Conservation (phyloP, 2,329 filamentous ascomycete species). For the Colletotrichum tropicicola region DNA sequence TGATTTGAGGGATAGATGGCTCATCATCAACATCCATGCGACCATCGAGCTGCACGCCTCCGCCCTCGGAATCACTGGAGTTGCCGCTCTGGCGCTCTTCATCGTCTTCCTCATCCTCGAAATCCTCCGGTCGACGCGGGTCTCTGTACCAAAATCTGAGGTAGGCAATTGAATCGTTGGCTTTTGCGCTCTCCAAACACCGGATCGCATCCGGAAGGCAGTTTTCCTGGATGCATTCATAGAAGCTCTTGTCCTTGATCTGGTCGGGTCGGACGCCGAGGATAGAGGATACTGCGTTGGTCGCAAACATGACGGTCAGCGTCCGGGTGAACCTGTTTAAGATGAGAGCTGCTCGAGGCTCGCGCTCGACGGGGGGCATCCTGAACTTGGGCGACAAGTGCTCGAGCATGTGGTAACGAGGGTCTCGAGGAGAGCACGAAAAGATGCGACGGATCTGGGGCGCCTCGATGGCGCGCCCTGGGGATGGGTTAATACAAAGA, state of each 20-base stretch:
- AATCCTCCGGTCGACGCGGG: constrained; percentile 67
- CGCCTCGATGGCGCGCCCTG: constrained; percentile 77
- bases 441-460: constrained; percentile 83
- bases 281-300: constrained; percentile 78
- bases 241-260: constrained; percentile 82
- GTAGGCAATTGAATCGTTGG: constrained; percentile 91
- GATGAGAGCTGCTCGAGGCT: constrained; percentile 85
- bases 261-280: constrained; percentile 76
- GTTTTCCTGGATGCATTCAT: constrained; percentile 83
- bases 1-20: constrained; percentile 40
- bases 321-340: constrained; percentile 87
- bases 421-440: constrained; percentile 82
- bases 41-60: constrained; percentile 54
- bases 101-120: constrained; percentile 50
- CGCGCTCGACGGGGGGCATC: constrained; percentile 70
- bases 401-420: constrained; percentile 89
- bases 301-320: constrained; percentile 87
- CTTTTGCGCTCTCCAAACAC: constrained; percentile 85
- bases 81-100: constrained; percentile 46
- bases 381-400: constrained; percentile 85
- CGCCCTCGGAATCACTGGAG: constrained; percentile 52
- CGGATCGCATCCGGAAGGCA: constrained; percentile 80
- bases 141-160: constrained; percentile 86
- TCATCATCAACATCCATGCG: constrained; percentile 52
- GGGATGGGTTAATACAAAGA: background rate